Conservation (phyloP, 192 early-diverging fungal genomes). For the Podila epicladia region DNA sequence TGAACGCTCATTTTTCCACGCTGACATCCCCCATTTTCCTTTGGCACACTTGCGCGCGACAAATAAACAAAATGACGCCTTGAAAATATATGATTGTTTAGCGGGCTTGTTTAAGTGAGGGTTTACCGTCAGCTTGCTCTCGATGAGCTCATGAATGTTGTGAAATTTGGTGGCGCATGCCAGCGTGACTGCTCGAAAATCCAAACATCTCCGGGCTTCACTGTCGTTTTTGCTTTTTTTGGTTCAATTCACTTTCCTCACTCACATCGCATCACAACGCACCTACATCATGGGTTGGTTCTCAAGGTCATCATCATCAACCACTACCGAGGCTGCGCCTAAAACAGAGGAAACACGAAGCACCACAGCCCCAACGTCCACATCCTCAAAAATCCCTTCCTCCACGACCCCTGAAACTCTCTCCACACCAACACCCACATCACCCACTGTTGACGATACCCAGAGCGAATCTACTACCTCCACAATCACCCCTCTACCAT, state of each 20-base stretch:
- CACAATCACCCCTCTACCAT: not conserved
- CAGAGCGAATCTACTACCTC: not conserved
- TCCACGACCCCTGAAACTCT: not conserved
- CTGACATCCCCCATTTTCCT: not conserved
- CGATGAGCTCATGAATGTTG: not conserved
- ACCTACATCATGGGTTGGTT: conserved; percentile 40
- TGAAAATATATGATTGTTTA: no score
- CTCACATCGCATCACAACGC: no score
- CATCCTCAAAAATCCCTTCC: not conserved
- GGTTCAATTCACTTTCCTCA: no score
- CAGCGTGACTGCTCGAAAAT: not conserved
- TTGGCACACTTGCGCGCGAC: not conserved
- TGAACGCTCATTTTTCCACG: not conserved
- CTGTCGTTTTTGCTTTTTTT: no score
- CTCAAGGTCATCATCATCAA: conserved; percentile 24
- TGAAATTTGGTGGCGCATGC: not conserved
- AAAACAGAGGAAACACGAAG: not conserved
- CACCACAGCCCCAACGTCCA: not conserved
- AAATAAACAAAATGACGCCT: no score
- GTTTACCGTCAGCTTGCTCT: no score
- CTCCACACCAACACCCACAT: conserved; percentile 7
- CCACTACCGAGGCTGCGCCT: not conserved
- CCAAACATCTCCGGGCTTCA: no score
- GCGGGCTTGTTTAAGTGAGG: no score
- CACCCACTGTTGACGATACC: not conserved